Conservation (phyloP, 306 rosid genomes). For the Quercus aquifolioides region DNA sequence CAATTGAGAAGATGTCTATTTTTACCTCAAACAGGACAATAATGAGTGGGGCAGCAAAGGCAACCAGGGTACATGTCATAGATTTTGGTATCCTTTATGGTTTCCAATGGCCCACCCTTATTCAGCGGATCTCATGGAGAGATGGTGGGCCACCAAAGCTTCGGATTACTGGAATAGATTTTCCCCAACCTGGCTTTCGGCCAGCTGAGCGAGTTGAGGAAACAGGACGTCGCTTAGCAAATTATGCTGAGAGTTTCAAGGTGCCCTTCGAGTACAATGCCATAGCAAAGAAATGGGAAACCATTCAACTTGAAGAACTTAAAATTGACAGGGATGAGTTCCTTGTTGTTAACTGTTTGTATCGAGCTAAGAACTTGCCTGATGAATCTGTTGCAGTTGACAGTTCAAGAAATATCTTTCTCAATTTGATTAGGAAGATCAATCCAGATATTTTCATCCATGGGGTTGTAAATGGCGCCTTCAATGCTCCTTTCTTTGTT, state of each 20-base stretch:
- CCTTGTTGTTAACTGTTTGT: slow-evolving; percentile 69
- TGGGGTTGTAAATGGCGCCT: slow-evolving; percentile 75
- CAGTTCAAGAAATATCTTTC: slow-evolving; percentile 65
- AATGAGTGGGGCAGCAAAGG: slow-evolving; percentile 27
- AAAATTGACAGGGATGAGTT: slow-evolving; percentile 69
- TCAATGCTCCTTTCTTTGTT: slow-evolving; percentile 90
- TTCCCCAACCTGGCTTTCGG: slow-evolving; percentile 94
- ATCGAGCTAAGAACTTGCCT: slow-evolving; percentile 71
- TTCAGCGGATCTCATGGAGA: slow-evolving; percentile 57
- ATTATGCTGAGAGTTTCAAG: slow-evolving; percentile 67
- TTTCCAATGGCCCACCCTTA: slow-evolving; percentile 92
- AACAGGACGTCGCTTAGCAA: slow-evolving; percentile 79
- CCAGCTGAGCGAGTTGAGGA: slow-evolving; percentile 90
- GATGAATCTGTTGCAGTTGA: slow-evolving; percentile 83
- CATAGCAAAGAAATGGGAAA: slow-evolving; percentile 88
- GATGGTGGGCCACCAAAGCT: slow-evolving; percentile 75
- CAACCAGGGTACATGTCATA: slow-evolving; percentile 66
- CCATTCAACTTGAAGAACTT: slow-evolving; percentile 74
- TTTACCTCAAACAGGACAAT: slow-evolving; percentile 64
- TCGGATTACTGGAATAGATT: slow-evolving; percentile 90
- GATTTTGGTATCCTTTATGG: slow-evolving; percentile 96
- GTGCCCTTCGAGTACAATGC: slow-evolving; percentile 84
- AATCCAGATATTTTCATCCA: slow-evolving; percentile 75
- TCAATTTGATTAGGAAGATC: slow-evolving; percentile 64
- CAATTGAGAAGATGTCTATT: slow-evolving; percentile 68